Conservation (phyloP, 2,329 filamentous ascomycete genomes). For the Stenocarpella maydis region DNA sequence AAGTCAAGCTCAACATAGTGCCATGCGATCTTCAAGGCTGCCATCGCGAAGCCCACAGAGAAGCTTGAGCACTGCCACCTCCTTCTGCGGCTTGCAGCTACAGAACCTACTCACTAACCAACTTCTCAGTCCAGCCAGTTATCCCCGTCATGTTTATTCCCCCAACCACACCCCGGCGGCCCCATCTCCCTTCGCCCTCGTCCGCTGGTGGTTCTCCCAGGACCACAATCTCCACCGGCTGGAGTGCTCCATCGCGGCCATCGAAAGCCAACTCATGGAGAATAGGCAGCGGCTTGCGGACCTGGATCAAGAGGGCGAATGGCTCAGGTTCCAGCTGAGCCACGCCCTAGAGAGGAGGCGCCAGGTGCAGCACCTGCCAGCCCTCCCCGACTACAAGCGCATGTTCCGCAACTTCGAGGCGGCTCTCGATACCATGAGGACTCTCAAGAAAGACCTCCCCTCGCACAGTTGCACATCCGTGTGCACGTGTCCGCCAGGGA, state of each 20-base stretch:
- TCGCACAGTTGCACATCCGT: not conserved
- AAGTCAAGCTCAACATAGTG: not conserved
- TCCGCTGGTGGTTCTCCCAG: conserved; percentile 20
- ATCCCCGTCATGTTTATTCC: not conserved
- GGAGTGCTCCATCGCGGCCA: conserved; percentile 12
- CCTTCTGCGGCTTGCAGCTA: not conserved
- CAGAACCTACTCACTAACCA: not conserved
- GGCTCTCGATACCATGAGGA: conserved; percentile 8
- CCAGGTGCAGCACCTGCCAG: not conserved
- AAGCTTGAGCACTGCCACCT: not conserved
- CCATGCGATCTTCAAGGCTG: not conserved
- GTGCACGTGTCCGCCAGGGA: not conserved
- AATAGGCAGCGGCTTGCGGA: not conserved
- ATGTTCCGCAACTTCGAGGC: conserved; percentile 12
- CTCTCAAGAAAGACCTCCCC: not conserved
- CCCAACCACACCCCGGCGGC: not conserved
- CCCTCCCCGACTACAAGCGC: conserved; percentile 7
- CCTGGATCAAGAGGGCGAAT: not conserved
- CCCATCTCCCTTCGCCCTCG: not conserved
- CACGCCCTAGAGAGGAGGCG: not conserved
- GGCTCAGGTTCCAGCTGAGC: not conserved
- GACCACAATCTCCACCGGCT: not conserved
- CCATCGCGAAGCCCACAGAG: not conserved
- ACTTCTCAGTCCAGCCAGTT: not conserved
- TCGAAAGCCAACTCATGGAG: not conserved